Evolutionary conservation across 2,329 filamentous ascomycete genomes (phyloP).

Genomic region (Byssochlamys sp.): DNA sequence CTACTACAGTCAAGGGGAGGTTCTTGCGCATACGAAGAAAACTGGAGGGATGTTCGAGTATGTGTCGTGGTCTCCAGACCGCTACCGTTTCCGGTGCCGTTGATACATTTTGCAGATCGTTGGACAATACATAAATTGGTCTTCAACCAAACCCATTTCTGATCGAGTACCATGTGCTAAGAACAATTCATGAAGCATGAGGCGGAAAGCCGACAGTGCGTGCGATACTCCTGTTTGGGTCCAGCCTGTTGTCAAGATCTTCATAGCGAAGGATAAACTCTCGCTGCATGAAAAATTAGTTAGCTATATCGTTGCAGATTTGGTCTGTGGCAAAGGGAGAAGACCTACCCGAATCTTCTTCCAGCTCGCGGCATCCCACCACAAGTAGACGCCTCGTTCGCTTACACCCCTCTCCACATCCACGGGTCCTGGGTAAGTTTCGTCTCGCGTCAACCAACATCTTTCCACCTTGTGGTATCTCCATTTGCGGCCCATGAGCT

Average conservation of each 20-base stretch:
- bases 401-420: slow-evolving; percentile 39
- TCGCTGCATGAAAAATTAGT: slow-evolving; percentile 19
- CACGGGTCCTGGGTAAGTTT: slow-evolving; percentile 39
- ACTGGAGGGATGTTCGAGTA: neutral
- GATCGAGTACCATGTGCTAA: slow-evolving; percentile 14
- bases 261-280: slow-evolving; percentile 43
- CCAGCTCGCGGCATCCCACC: slow-evolving; percentile 42
- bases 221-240: slow-evolving; percentile 27
- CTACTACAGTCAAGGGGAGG: neutral
- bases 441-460: slow-evolving; percentile 43
- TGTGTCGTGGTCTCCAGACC: neutral
- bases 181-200: slow-evolving; percentile 25
- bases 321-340: neutral
- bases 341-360: slow-evolving; percentile 39
- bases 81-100: neutral
- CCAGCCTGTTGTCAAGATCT: slow-evolving; percentile 40
- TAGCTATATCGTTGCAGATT: slow-evolving; percentile 1
- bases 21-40: neutral
- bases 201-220: slow-evolving; percentile 28
- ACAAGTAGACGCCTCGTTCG: slow-evolving; percentile 43
- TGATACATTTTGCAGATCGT: neutral
- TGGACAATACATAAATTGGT: slow-evolving; percentile 16
- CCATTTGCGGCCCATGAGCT: slow-evolving; percentile 48
- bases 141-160: slow-evolving; percentile 25
- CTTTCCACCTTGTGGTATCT: slow-evolving; percentile 44